Percentiles rank a stretch among this genome's conserved stretches.
These are phyloP conservation scores for Gleditsia sinensis DNA, from an alignment of 306 rosid genomes.

Conservation along the genomic window DNA sequence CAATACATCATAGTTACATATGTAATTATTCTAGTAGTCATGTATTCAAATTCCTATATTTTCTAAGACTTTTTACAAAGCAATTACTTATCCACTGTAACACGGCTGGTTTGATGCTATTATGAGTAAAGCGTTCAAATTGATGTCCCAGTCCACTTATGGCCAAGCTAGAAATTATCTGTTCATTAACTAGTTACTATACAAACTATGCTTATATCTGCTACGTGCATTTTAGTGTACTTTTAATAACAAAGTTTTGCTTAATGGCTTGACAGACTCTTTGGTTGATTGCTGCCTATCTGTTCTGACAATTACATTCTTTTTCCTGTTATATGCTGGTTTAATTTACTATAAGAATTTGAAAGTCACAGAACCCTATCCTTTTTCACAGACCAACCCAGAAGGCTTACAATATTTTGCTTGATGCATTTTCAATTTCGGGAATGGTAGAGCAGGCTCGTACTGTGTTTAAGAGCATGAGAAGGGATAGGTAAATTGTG, in stretches of 20 bases:
- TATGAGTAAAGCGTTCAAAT: conserved; percentile 22
- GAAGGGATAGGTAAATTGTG: conserved; percentile 79
- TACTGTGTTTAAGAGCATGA: conserved; percentile 87
- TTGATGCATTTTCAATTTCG: conserved; percentile 89
- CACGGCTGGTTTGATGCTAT: conserved; percentile 5
- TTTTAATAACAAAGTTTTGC: not conserved
- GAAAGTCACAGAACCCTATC: conserved; percentile 6
- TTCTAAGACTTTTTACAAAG: not conserved
- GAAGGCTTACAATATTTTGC: conserved; percentile 90
- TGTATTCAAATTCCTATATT: not conserved
- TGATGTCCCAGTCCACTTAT: not conserved
- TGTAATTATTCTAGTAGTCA: not conserved
- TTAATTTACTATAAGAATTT: not conserved
- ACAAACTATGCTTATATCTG: not conserved
- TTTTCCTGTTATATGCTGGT: not conserved
- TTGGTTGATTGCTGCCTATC: not conserved
- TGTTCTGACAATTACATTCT: not conserved
- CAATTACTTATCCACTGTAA: not conserved
- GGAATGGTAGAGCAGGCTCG: conserved; percentile 97
- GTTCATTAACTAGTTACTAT: not conserved
- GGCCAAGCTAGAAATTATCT: not conserved
- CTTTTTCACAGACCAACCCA: conserved; percentile 73
- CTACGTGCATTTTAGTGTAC: not conserved
- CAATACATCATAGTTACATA: not conserved
- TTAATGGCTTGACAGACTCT: not conserved